These are phyloP conservation scores for Rhynchosporium secalis DNA, from an alignment of 2,329 filamentous ascomycete genomes.

Conservation along the genomic window DNA sequence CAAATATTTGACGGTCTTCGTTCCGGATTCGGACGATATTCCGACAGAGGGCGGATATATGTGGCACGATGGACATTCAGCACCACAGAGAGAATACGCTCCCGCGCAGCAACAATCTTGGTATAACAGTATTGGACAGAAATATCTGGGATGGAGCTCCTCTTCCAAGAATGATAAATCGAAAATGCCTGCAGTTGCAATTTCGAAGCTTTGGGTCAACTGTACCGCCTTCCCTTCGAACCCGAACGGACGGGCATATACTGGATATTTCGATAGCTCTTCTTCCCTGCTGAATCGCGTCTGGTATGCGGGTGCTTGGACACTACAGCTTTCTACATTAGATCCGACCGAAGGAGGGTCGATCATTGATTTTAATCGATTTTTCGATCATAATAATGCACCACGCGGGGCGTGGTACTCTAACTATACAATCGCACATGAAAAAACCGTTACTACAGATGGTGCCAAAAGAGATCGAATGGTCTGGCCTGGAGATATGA, in stretches of 20 bases:
- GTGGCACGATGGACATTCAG: conserved; percentile 28
- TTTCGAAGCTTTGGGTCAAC: conserved; percentile 43
- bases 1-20: conserved; percentile 44
- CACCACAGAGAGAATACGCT: conserved; percentile 8
- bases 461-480: conserved; percentile 60
- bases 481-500: conserved; percentile 64
- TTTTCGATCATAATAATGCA: conserved; percentile 37
- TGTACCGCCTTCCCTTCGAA: conserved; percentile 46
- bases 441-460: conserved; percentile 44
- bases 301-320: conserved; percentile 52
- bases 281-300: conserved; percentile 54
- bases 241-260: conserved; percentile 52
- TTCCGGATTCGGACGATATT: conserved; percentile 30
- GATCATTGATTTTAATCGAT: conserved; percentile 41
- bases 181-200: conserved; percentile 36
- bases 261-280: conserved; percentile 53
- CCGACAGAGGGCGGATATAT: conserved; percentile 28
- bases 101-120: conserved; percentile 14
- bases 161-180: conserved; percentile 20
- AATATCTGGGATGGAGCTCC: conserved; percentile 20
- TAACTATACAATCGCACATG: conserved; percentile 40
- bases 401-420: conserved; percentile 39
- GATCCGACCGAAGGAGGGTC: conserved; percentile 41
- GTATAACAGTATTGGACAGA: conserved; percentile 27
- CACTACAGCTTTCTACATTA: conserved; percentile 47